A percentile compares a stretch with the other conserved stretches of the same genome.
These are phyloP conservation scores for Botrytis tulipae DNA, from an alignment of 2,329 filamentous ascomycete species.

Conservation along the genomic window DNA sequence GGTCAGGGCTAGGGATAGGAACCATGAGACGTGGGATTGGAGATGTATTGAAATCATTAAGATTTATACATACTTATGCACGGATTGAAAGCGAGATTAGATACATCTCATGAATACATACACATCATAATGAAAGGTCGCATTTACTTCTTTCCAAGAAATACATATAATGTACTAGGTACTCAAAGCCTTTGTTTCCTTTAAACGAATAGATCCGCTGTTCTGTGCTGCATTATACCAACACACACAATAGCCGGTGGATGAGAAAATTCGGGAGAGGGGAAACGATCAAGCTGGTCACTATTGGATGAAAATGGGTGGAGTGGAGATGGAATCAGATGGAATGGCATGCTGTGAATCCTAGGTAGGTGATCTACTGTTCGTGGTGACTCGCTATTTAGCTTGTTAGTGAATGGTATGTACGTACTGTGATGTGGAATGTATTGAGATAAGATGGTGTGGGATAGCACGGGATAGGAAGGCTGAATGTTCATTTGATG, in stretches of 20 bases:
- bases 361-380: rapidly evolving
- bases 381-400: background rate
- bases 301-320: background rate
- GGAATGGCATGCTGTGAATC: background rate
- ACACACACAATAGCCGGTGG: background rate
- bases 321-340: background rate
- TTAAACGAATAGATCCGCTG: background rate
- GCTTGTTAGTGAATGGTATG: too few relatives aligned
- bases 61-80: background rate
- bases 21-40: background rate
- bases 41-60: background rate
- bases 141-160: background rate
- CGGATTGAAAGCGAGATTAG: background rate
- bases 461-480: background rate
- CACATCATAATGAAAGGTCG: background rate
- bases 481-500: background rate
- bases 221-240: background rate
- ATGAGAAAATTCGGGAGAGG: background rate
- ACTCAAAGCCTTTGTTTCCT: background rate
- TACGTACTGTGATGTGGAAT: background rate
- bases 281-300: background rate
- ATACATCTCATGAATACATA: background rate
- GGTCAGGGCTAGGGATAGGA: background rate
- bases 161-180: background rate
- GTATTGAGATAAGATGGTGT: background rate